Base-by-base conservation (phyloP, 2,329 filamentous ascomycete species). In the Fusarium camptoceras region DNA sequence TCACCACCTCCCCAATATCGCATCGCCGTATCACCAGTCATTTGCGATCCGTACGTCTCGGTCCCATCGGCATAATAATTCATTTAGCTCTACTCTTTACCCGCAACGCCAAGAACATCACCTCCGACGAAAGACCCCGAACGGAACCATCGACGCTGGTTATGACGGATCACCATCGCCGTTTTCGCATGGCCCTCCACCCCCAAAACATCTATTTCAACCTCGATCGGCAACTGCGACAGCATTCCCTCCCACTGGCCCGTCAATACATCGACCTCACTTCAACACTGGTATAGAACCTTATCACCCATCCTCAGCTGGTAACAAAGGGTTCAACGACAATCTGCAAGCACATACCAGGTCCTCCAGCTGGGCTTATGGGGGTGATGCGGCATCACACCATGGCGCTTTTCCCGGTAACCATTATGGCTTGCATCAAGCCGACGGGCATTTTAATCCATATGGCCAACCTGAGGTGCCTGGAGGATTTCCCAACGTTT, bases 71-170 rank as follows among this genome's bases (percentile, higher is more conserved):
- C 72, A 65, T 39, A 58, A 61, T 51, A 48, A 70, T 37, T 44
- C 55, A 42, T 64, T 65, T 48, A 50, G 65, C 31, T 58, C 53
- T 47, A 55, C 60, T 49, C 47, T 66, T 64, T 73, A 77, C 70
- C 61, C 75, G 41, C 64, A 73, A 64, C 78, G 80, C 58, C 78
- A 80, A 56, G 94, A 97, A 78, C 90, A 97, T 79, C 92, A 93
- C 73, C 84, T 98, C 59, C 89, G 95, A 71, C 89, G 95, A 71
- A 98, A 98, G 80, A 98, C 95, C 11, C 96, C 95, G 7, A 95
- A 91, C 76, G 96, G 95, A n/a, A 97, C 94, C 39, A 87, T 98
- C 66, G 91, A 95, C 70, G 94, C 93, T 56, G 94, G 94, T 14
- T 98, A 97, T 76, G 94, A 98, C 84, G 94, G 92, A 31, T 93